Evolutionary conservation across 495 filamentous ascomycete species (phyloP).

Genomic region (Neurospora sp.): DNA sequence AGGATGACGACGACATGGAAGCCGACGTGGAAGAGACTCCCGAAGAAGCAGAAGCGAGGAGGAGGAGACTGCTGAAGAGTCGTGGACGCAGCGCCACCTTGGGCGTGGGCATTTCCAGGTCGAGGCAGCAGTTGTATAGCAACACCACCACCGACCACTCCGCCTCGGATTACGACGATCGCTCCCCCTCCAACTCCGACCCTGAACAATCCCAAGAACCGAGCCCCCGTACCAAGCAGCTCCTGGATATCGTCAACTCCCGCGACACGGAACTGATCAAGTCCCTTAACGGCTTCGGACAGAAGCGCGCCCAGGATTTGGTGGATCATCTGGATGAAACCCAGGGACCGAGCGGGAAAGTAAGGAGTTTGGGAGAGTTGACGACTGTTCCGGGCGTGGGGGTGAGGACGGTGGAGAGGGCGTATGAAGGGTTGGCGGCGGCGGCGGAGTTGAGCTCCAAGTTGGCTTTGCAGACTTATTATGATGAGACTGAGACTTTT

Average conservation of each 20-base stretch:
- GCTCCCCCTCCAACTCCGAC: not conserved
- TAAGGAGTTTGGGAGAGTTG: slow-evolving; percentile 43
- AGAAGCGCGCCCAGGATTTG: slow-evolving; percentile 55
- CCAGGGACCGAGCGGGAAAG: slow-evolving; percentile 14
- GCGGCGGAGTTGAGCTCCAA: not conserved
- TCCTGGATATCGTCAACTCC: slow-evolving; percentile 81
- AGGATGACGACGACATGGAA: not conserved
- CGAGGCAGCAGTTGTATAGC: not conserved
- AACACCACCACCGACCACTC: slow-evolving; percentile 28
- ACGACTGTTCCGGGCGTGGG: slow-evolving; percentile 49
- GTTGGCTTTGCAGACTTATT: not conserved
- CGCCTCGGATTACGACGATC: slow-evolving; percentile 35
- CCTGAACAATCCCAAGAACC: not conserved
- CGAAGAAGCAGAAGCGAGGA: not conserved
- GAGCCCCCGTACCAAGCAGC: slow-evolving; percentile 51
- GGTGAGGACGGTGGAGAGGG: slow-evolving; percentile 47
- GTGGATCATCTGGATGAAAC: slow-evolving; percentile 36
- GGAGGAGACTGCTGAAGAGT: not conserved
- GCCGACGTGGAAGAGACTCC: not conserved
- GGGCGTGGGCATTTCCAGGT: not conserved
- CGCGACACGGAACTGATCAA: slow-evolving; percentile 61
- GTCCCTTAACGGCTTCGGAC: slow-evolving; percentile 60
- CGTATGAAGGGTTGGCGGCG: slow-evolving; percentile 32
- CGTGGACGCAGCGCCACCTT: not conserved
- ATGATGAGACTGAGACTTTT: not conserved